Percentiles rank a stretch among this genome's conserved stretches.
Evolutionary conservation across 768 basidiomycete species (phyloP).

Genomic region (Agrocybe praecox): DNA sequence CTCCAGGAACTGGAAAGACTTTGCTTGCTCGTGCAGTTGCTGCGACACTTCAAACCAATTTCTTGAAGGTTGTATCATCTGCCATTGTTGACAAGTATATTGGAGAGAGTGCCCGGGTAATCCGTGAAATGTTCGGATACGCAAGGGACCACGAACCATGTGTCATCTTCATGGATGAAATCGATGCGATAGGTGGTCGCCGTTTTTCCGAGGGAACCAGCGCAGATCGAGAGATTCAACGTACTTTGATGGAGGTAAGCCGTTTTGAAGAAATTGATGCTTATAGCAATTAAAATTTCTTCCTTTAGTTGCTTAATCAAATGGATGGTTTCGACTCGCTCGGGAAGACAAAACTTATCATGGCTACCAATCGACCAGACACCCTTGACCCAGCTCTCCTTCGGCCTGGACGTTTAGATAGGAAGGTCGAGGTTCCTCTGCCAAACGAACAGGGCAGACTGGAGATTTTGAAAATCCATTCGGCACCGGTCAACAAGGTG

Average conservation of each 20-base stretch:
- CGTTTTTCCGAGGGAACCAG: slow-evolving; percentile 92
- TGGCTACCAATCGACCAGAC: slow-evolving; percentile 99
- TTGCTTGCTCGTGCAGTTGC: slow-evolving; percentile 94
- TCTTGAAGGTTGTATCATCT: slow-evolving; percentile 97
- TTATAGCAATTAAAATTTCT: slow-evolving; percentile 1
- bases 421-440: slow-evolving; percentile 97
- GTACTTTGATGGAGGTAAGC: slow-evolving; percentile 91
- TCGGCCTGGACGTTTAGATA: slow-evolving; percentile 93
- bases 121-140: slow-evolving; percentile 99
- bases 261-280: not conserved
- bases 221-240: slow-evolving; percentile 98
- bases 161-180: slow-evolving; percentile 98
- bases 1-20: slow-evolving; percentile 96
- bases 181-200: slow-evolving; percentile 95
- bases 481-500: slow-evolving; percentile 89
- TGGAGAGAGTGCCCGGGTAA: slow-evolving; percentile 93
- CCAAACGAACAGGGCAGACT: slow-evolving; percentile 96
- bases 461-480: slow-evolving; percentile 98
- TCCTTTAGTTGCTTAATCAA: slow-evolving; percentile 84
- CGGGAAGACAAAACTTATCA: slow-evolving; percentile 94
- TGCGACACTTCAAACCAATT: slow-evolving; percentile 94
- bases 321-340: slow-evolving; percentile 99
- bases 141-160: slow-evolving; percentile 97
- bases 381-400: slow-evolving; percentile 96
- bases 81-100: slow-evolving; percentile 99